These are phyloP conservation scores for Moniliophthora roreri DNA, from an alignment of 1,284 basidiomycete species.

Conservation along the genomic window DNA sequence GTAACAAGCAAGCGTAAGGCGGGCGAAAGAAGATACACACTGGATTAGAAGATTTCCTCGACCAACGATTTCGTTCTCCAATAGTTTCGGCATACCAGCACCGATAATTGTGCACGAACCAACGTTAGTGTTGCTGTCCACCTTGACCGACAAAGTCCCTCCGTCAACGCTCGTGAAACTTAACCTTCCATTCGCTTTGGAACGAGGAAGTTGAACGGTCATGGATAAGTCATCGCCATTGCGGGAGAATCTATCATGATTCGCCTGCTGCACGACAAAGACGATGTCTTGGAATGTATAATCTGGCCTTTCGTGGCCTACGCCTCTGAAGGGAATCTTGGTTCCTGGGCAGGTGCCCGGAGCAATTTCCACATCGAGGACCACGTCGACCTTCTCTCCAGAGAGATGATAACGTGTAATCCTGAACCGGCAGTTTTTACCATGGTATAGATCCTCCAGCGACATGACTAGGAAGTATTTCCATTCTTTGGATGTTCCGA, in stretches of 20 bases:
- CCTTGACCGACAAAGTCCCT: constrained; percentile 54
- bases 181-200: constrained; percentile 55
- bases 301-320: constrained; percentile 75
- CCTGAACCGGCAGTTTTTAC: constrained; percentile 78
- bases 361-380: constrained; percentile 74
- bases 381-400: constrained; percentile 68
- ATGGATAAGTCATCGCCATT: constrained; percentile 73
- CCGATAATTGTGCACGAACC: constrained; percentile 45
- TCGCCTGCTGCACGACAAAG: constrained; percentile 77
- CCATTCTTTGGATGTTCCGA: constrained; percentile 45
- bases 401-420: constrained; percentile 69
- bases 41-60: constrained; percentile 80
- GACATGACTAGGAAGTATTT: constrained; percentile 72
- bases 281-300: constrained; percentile 75
- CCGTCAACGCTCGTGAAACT: constrained; percentile 74
- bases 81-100: constrained; percentile 84
- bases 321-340: constrained; percentile 71
- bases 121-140: constrained; percentile 67
- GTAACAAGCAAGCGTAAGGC: constrained; percentile 3
- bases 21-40: constrained; percentile 43
- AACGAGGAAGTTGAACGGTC: constrained; percentile 69
- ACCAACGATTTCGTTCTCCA: constrained; percentile 59
- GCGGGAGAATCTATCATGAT: constrained; percentile 69
- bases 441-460: constrained; percentile 85
- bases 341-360: constrained; percentile 76